phyloP scores from a whole-genome alignment of 108 stramenopile genomes.

The Pseudonitzschia multiseries region DNA sequence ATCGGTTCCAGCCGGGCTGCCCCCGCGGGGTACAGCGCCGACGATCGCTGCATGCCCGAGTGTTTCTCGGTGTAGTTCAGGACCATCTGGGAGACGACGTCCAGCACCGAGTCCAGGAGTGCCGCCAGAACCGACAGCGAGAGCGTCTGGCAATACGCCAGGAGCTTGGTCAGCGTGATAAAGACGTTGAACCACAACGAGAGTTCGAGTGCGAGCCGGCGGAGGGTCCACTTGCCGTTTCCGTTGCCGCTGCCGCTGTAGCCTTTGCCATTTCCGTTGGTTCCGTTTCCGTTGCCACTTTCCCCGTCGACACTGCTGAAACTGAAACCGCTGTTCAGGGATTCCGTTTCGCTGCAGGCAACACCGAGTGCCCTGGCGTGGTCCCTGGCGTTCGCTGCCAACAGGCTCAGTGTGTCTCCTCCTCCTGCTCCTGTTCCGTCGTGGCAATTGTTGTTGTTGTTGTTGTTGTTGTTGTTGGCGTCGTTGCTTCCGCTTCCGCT shows the following conservation, averaged over 20 bases:
- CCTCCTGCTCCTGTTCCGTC: no score
- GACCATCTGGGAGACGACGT: constrained; percentile 86
- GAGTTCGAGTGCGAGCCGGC: constrained; percentile 72
- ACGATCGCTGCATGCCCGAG: constrained; percentile 61
- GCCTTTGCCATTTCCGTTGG: no score
- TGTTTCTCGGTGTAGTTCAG: constrained; percentile 82
- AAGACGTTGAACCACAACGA: constrained; percentile 77
- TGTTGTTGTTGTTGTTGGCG: constrained; percentile 5
- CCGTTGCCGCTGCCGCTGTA: neutral
- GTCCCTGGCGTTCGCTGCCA: neutral
- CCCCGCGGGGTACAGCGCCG: constrained; percentile 90
- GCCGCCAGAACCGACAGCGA: constrained; percentile 89
- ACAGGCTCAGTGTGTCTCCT: neutral
- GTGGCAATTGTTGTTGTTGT: no score
- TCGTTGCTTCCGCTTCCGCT: neutral
- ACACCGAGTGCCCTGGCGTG: neutral
- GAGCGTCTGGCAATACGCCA: constrained; percentile 72
- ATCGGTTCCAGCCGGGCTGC: constrained; percentile 89
- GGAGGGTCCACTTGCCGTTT: constrained; percentile 33
- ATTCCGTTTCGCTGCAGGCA: neutral
- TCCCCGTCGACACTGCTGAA: neutral
- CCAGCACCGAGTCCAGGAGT: constrained; percentile 85
- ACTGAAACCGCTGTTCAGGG: neutral
- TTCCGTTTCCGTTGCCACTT: neutral
- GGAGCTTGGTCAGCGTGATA: constrained; percentile 76